These are phyloP conservation scores for Rhizopus microsporus DNA, from an alignment of 371 early-diverging fungal genomes.

Conservation along the genomic window DNA sequence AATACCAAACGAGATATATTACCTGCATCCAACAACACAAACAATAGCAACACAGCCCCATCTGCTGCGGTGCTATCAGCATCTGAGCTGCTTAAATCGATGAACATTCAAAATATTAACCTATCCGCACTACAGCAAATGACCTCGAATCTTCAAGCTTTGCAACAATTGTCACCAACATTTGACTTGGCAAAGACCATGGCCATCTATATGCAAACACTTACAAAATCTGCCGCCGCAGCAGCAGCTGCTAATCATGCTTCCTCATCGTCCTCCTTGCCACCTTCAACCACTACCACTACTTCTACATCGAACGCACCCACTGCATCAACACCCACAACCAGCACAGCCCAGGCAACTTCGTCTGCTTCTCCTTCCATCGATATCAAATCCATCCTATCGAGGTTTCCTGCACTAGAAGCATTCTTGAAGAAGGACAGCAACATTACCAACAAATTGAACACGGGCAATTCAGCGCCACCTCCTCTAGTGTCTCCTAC, in stretches of 20 bases:
- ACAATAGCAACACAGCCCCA: conserved; percentile 2
- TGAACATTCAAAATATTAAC: conserved; percentile 42
- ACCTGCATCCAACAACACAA: conserved; percentile 3
- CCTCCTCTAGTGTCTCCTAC: conserved; percentile 2
- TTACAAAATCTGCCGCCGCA: conserved; percentile 28
- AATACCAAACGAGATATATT: conserved; percentile 3
- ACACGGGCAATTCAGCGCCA: not conserved
- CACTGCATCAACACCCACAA: no score
- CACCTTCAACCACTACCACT: conserved; percentile 11
- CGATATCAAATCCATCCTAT: conserved; percentile 43
- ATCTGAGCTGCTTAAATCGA: conserved; percentile 34
- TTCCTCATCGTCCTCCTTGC: conserved; percentile 1
- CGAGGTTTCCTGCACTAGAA: conserved; percentile 46
- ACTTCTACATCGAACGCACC: conserved; percentile 2
- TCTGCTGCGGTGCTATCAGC: conserved; percentile 14
- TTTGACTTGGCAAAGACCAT: conserved; percentile 42
- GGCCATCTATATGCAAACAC: conserved; percentile 42
- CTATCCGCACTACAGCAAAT: conserved; percentile 47
- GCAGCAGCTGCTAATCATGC: conserved; percentile 1
- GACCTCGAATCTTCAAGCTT: conserved; percentile 38
- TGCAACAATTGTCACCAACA: conserved; percentile 37
- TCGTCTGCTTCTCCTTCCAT: conserved; percentile 9
- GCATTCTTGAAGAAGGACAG: conserved; percentile 43
- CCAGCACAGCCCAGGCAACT: no score
- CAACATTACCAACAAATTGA: not conserved